These are phyloP conservation scores for Pseudocercospora ulei DNA, from an alignment of 2,329 filamentous ascomycete genomes.

Conservation along the genomic window DNA sequence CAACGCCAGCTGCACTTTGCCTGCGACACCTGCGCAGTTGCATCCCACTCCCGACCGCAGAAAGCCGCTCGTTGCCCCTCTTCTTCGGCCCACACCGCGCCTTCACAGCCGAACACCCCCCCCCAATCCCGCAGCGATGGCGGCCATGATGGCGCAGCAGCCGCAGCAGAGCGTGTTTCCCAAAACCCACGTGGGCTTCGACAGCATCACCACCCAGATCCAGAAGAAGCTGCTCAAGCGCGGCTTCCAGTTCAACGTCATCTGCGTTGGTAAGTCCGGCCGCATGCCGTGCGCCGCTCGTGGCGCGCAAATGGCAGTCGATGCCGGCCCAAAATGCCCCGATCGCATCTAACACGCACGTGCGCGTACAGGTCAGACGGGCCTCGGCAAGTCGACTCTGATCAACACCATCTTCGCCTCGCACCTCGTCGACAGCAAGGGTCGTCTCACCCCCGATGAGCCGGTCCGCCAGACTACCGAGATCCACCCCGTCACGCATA, in stretches of 20 bases:
- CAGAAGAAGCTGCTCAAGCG: conserved; percentile 99
- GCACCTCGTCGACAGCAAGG: conserved; percentile 98
- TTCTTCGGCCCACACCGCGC: conserved; percentile 1
- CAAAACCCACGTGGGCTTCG: conserved; percentile 98
- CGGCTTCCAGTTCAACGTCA: conserved; percentile 99
- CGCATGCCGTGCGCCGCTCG: neutral
- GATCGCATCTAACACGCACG: conserved; percentile 8
- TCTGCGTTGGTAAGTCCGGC: conserved; percentile 79
- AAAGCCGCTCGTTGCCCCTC: conserved; percentile 10
- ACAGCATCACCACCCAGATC: conserved; percentile 99
- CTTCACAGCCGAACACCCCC: conserved; percentile 2
- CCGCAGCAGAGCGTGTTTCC: conserved; percentile 57
- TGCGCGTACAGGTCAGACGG: conserved; percentile 71
- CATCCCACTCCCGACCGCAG: conserved; percentile 4
- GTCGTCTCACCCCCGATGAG: conserved; percentile 84
- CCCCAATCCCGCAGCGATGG: conserved; percentile 17
- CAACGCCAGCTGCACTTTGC: no score
- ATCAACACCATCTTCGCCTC: conserved; percentile 99
- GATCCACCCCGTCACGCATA: conserved; percentile 95
- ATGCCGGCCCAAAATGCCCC: neutral
- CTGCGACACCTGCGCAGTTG: no score
- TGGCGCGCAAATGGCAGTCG: conserved; percentile 9
- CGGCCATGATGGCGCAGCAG: conserved; percentile 44
- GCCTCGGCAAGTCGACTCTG: conserved; percentile 94
- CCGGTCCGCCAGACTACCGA: conserved; percentile 90